Evolutionary conservation across 331 rosid species (phyloP).

Genomic region (Malus hybrid): DNA sequence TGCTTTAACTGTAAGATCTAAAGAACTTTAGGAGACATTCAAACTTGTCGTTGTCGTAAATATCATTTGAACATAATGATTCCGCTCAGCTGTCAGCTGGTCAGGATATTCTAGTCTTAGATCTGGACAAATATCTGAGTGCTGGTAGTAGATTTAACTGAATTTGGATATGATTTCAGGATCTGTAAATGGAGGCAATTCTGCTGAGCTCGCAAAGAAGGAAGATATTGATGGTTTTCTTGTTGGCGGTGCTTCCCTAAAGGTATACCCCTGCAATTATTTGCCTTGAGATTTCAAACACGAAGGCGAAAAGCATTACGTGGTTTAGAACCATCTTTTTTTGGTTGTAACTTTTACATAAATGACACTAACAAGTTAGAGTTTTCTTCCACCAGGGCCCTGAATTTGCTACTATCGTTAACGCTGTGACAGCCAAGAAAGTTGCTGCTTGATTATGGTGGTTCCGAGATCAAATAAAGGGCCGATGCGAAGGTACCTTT

Average conservation of each 20-base stretch:
- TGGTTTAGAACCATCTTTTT: neutral
- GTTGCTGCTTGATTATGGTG: slow-evolving; percentile 63
- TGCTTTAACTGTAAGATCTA: neutral
- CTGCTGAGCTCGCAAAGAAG: slow-evolving; percentile 85
- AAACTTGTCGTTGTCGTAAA: neutral
- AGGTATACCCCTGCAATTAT: slow-evolving; percentile 36
- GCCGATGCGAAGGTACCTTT: neutral
- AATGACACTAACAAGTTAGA: slow-evolving; percentile 13
- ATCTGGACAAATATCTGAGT: neutral
- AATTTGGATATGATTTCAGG: slow-evolving; percentile 36
- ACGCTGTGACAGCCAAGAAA: slow-evolving; percentile 89
- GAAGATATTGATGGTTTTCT: slow-evolving; percentile 98
- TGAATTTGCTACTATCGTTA: slow-evolving; percentile 78
- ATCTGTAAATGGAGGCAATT: slow-evolving; percentile 85
- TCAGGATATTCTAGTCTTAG: neutral
- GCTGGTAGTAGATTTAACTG: neutral
- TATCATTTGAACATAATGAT: neutral
- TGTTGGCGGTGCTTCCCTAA: slow-evolving; percentile 95
- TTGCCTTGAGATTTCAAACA: neutral
- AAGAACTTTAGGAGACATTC: neutral
- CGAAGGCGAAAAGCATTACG: neutral
- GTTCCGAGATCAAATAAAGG: slow-evolving; percentile 23
- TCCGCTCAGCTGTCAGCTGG: neutral
- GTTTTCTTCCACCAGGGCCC: slow-evolving; percentile 58
- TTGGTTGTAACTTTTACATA: neutral